Conservation (phyloP, 768 basidiomycete species). For the Tricholoma sp. region DNA sequence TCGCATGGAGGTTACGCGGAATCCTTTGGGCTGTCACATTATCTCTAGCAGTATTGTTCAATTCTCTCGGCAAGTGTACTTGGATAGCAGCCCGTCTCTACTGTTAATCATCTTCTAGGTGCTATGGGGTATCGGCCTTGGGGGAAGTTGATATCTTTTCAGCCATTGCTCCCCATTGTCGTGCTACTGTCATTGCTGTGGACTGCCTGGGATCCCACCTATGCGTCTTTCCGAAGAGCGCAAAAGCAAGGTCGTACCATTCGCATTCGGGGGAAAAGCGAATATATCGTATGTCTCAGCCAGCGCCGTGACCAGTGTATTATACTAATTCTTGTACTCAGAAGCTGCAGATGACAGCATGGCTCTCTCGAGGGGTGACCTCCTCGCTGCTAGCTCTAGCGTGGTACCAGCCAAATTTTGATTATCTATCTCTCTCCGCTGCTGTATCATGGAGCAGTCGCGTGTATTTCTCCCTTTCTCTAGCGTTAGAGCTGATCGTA, state of each 20-base stretch:
- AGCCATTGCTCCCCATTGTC: constrained; percentile 45
- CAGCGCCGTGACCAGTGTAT: not conserved
- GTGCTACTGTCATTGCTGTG: constrained; percentile 62
- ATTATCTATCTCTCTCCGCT: constrained; percentile 31
- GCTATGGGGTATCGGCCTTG: constrained; percentile 27
- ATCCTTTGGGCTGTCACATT: constrained; percentile 55
- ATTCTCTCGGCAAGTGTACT: constrained; percentile 40
- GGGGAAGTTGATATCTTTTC: constrained; percentile 18
- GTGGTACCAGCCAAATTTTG: constrained; percentile 35
- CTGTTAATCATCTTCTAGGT: constrained; percentile 18
- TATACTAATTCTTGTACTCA: constrained; percentile 20
- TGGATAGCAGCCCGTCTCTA: not conserved
- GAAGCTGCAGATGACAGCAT: constrained; percentile 55
- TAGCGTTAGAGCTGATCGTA: constrained; percentile 54
- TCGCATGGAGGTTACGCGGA: constrained; percentile 69
- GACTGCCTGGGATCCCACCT: constrained; percentile 86
- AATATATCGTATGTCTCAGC: constrained; percentile 51
- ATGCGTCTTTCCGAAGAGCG: constrained; percentile 52
- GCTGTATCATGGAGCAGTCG: constrained; percentile 30
- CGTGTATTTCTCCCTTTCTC: constrained; percentile 42
- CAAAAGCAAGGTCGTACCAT: constrained; percentile 69
- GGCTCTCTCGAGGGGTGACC: constrained; percentile 53
- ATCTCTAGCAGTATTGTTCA: constrained; percentile 33
- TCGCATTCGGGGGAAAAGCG: constrained; percentile 56
- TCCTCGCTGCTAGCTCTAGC: constrained; percentile 38